These are phyloP conservation scores for Syzygium jambos DNA, from an alignment of 345 rosid genomes.

Conservation along the genomic window DNA sequence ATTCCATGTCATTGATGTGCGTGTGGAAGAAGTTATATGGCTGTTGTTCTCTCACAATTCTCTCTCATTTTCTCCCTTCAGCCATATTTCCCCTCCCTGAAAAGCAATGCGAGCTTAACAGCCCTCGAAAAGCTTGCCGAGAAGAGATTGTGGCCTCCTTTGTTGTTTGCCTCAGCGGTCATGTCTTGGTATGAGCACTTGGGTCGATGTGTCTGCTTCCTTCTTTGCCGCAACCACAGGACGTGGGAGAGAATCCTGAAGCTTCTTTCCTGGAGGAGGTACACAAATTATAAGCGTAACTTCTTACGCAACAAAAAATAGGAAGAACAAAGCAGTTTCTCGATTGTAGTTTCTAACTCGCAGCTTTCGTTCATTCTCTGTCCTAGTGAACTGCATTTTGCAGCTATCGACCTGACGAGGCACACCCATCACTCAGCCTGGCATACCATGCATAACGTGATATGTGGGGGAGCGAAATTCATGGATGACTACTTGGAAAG, in stretches of 20 bases:
- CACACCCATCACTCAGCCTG: slow-evolving; percentile 84
- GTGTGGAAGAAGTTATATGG: neutral
- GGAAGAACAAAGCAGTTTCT: neutral
- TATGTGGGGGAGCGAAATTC: slow-evolving; percentile 66
- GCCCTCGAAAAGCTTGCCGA: slow-evolving; percentile 47
- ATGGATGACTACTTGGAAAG: slow-evolving; percentile 37
- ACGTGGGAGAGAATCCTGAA: slow-evolving; percentile 59
- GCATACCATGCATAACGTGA: slow-evolving; percentile 74
- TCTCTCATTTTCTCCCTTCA: slow-evolving; percentile 1
- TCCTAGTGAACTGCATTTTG: slow-evolving; percentile 40
- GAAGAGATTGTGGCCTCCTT: slow-evolving; percentile 73
- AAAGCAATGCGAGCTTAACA: slow-evolving; percentile 29
- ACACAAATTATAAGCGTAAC: neutral
- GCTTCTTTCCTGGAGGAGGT: slow-evolving; percentile 51
- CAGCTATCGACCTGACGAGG: slow-evolving; percentile 32
- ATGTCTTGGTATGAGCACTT: slow-evolving; percentile 87
- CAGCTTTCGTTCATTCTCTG: neutral
- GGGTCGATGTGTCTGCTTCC: slow-evolving; percentile 52
- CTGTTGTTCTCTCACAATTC: neutral
- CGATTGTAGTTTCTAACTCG: neutral
- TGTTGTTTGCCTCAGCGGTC: slow-evolving; percentile 40
- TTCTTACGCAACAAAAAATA: neutral
- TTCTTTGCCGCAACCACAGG: slow-evolving; percentile 54
- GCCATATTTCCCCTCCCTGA: slow-evolving; percentile 43
- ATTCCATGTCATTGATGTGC: neutral